phyloP scores from a whole-genome alignment of 176 grass and related monocot genomes.

The Tillandsia fasciculata region DNA sequence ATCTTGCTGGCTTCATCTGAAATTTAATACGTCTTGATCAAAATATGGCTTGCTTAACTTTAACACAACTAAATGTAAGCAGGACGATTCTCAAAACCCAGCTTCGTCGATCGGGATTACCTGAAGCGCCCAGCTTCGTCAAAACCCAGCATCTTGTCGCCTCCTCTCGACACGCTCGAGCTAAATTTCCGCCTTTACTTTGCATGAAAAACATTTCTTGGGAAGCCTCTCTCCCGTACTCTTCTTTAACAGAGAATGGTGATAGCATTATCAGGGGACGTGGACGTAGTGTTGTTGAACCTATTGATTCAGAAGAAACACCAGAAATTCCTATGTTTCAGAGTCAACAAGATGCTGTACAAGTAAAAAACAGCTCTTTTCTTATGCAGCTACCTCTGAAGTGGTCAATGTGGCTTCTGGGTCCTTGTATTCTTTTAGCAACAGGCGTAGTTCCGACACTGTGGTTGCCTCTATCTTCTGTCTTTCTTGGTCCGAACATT shows the following conservation, averaged over 20 bases:
- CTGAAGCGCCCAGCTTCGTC: conserved; percentile 12
- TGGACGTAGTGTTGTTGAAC: conserved; percentile 33
- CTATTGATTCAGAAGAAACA: conserved; percentile 56
- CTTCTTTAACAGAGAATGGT: conserved; percentile 34
- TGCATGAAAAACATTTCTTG: conserved; percentile 50
- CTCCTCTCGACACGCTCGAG: conserved; percentile 3
- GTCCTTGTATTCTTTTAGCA: conserved; percentile 60
- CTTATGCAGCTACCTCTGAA: conserved; percentile 23
- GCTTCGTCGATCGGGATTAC: conserved; percentile 11
- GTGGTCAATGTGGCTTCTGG: conserved; percentile 82
- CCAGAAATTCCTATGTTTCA: conserved; percentile 52
- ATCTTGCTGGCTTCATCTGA: background rate
- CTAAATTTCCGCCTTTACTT: conserved; percentile 26
- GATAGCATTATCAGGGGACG: conserved; percentile 43
- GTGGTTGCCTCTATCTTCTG: conserved; percentile 69
- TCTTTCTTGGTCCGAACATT: conserved; percentile 62
- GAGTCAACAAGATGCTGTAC: conserved; percentile 39
- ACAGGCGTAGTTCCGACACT: conserved; percentile 80
- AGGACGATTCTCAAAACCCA: conserved; percentile 26
- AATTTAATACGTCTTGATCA: background rate
- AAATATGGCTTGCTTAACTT: conserved; percentile 44
- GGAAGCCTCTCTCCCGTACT: conserved; percentile 57
- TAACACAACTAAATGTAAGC: conserved; percentile 28
- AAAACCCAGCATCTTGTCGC: too few species aligned
- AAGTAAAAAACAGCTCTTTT: conserved; percentile 33